phyloP scores from a whole-genome alignment of 2,329 filamentous ascomycete species.

The Diaporthe destruens region DNA sequence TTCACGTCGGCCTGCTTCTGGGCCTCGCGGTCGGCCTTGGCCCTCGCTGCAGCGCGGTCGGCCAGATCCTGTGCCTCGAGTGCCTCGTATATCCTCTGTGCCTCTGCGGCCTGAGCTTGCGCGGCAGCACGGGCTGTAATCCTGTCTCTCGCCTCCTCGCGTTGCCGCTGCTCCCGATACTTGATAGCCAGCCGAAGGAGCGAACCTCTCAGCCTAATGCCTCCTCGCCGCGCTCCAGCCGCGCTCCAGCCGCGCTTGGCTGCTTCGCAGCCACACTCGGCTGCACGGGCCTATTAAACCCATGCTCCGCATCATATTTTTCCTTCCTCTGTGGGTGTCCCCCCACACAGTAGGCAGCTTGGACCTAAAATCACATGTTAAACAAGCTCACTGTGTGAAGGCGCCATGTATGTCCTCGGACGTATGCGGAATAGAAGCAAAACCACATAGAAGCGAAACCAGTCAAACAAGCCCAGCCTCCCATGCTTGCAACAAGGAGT shows the following conservation, averaged over 20 bases:
- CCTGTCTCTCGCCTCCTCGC: neutral
- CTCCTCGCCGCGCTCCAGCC: neutral
- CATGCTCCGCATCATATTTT: neutral
- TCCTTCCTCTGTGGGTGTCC: neutral
- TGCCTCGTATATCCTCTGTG: neutral
- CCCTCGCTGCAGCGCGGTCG: too few relatives aligned
- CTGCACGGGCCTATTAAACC: neutral
- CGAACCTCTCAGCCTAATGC: too few relatives aligned
- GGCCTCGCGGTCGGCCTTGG: neutral
- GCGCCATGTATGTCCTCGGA: too few relatives aligned
- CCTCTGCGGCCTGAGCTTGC: neutral
- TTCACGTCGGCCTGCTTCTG: neutral
- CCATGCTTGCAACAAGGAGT: neutral
- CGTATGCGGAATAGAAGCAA: too few relatives aligned
- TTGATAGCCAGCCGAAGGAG: too few relatives aligned
- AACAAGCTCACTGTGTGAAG: too few relatives aligned
- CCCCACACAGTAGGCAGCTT: neutral
- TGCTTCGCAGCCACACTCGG: neutral
- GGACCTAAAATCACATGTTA: neutral
- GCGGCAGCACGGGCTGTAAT: neutral
- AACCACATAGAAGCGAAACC: too few relatives aligned
- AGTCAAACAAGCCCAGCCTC: neutral
- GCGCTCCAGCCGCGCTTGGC: neutral
- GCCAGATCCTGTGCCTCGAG: neutral
- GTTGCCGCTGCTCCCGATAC: too few relatives aligned